Base-by-base conservation (phyloP, 345 rosid genomes). In the Heritiera fomes region DNA sequence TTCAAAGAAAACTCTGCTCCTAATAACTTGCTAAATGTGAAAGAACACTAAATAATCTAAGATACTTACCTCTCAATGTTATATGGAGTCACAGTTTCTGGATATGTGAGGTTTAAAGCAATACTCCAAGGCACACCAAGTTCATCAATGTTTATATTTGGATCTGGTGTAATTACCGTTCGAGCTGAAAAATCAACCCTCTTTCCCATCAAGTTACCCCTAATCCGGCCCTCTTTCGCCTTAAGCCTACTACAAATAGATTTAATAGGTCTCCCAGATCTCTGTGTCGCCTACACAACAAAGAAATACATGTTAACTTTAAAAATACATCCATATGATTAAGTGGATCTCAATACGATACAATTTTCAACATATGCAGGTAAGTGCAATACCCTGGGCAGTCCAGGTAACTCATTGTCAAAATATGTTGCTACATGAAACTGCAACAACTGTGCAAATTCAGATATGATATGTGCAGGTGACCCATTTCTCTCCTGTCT, bases 151-250 rank as follows among this genome's bases (percentile, higher is more conserved):
- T 95, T 95, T 60, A 95, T 92, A 72, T 85, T 95, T 58, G 99
- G 99, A 83, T 95, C 99, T n/a, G 98, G 99, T 45, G 99, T 95
- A 66, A 95, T 95, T 81, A 93, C 99, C n/a, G 99, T 95, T 71
- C 98, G 90, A 47, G 98, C 98, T 2, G 99, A 95, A 83, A 95
- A 95, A 82, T 95, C 99, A n/a, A 95, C 99, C 17, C 99, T 88
- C 81, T 95, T 95, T 14, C 99, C 99, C 99, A 95, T 93, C 87
- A 95, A 82, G 77, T 95, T 95, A 49, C 99, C 99, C 83, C 99
- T 89, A 82, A 95, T 92, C 56, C 98, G 89, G 67, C 99, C 99
- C 83, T 95, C 98, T 84, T 95, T 95, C 18, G 98, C 99, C 89
- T 95, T 95, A 78, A 95, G 95, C 84, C 99, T 88, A 81, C 97